These are phyloP conservation scores for Trichoderma reesei DNA, from an alignment of 495 filamentous ascomycete species.

Conservation along the genomic window DNA sequence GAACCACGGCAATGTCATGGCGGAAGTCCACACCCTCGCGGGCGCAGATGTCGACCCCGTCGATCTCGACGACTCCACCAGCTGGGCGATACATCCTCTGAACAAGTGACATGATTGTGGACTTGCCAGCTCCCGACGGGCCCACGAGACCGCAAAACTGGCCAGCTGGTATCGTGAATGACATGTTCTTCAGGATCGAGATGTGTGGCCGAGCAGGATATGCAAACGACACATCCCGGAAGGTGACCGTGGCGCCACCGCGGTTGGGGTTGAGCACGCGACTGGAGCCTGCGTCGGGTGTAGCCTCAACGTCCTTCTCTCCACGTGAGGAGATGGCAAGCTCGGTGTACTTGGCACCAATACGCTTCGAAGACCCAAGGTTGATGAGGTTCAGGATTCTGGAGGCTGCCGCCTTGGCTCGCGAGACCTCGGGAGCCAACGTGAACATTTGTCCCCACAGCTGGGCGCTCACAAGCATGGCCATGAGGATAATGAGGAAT, in stretches of 20 bases:
- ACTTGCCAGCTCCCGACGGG: slow-evolving; percentile 52
- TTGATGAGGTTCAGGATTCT: slow-evolving; percentile 42
- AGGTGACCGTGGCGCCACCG: slow-evolving; percentile 34
- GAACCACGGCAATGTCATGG: slow-evolving; percentile 41
- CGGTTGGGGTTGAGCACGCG: slow-evolving; percentile 12
- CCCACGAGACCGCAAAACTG: slow-evolving; percentile 53
- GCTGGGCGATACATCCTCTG: slow-evolving; percentile 44
- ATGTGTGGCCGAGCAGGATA: slow-evolving; percentile 51
- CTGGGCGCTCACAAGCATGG: slow-evolving; percentile 53
- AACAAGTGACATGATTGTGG: slow-evolving; percentile 48
- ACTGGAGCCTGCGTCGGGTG: slow-evolving; percentile 16
- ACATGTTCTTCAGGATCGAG: slow-evolving; percentile 42
- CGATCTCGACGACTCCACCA: slow-evolving; percentile 26
- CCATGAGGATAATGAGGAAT: slow-evolving; percentile 58
- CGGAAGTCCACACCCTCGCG: slow-evolving; percentile 41
- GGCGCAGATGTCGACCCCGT: slow-evolving; percentile 30
- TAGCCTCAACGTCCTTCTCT: slow-evolving; percentile 18
- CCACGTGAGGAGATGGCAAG: background rate
- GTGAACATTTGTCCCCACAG: slow-evolving; percentile 57
- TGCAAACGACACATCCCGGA: slow-evolving; percentile 46
- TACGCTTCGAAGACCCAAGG: slow-evolving; percentile 21
- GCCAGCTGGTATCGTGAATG: slow-evolving; percentile 44
- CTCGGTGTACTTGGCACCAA: slow-evolving; percentile 12
- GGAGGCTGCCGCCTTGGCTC: slow-evolving; percentile 39
- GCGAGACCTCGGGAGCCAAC: slow-evolving; percentile 52